Evolutionary conservation across 108 stramenopile species (phyloP).

Genomic region (Cyclostephanos tholiformis): DNA sequence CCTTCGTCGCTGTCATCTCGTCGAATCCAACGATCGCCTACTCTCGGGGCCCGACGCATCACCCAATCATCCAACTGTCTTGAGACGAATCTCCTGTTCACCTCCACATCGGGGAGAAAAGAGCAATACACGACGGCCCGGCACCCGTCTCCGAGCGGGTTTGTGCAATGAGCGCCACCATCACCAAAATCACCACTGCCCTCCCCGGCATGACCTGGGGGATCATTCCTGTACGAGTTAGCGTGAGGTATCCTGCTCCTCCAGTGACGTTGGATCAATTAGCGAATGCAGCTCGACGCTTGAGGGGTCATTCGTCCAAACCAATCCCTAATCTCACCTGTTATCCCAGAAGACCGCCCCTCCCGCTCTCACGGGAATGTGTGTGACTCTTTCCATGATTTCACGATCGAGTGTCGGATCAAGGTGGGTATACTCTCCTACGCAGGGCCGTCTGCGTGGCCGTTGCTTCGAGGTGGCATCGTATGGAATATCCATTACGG

Average conservation of each 20-base stretch:
- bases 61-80: slow-evolving; percentile 69
- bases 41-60: slow-evolving; percentile 28
- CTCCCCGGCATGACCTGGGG: not conserved
- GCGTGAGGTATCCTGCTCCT: slow-evolving; percentile 80
- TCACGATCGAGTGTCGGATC: slow-evolving; percentile 80
- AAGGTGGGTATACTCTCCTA: slow-evolving; percentile 92
- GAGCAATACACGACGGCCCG: slow-evolving; percentile 89
- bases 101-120: slow-evolving; percentile 78
- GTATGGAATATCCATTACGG: not conserved
- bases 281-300: not conserved
- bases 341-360: slow-evolving; percentile 79
- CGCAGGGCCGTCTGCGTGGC: slow-evolving; percentile 56
- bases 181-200: not conserved
- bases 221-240: slow-evolving; percentile 79
- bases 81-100: slow-evolving; percentile 77
- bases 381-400: slow-evolving; percentile 69
- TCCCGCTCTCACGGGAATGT: slow-evolving; percentile 85
- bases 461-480: not conserved
- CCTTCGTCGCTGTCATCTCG: slow-evolving; percentile 21
- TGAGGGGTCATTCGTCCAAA: not conserved
- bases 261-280: not conserved
- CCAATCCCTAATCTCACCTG: no score
- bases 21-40: slow-evolving; percentile 51
- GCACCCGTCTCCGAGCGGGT: slow-evolving; percentile 30
- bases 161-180: not conserved